phyloP scores from a whole-genome alignment of 495 filamentous ascomycete genomes.

The Aspergillus biplanus region DNA sequence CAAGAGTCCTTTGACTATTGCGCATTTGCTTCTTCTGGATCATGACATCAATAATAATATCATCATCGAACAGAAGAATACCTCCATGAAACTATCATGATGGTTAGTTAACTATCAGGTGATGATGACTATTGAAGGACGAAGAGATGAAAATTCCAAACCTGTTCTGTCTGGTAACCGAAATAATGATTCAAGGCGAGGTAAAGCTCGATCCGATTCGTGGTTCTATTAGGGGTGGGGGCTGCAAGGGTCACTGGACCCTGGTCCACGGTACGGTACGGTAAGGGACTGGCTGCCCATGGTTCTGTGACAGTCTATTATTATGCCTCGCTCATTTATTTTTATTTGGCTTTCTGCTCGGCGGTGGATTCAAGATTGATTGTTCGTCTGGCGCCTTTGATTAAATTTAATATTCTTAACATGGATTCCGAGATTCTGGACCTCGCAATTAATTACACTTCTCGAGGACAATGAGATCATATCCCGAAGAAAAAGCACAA shows the following conservation, averaged over 20 bases:
- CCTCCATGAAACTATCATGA: too few relatives aligned
- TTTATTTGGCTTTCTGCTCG: background rate
- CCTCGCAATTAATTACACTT: background rate
- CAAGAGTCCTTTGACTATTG: too few relatives aligned
- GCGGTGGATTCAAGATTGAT: background rate
- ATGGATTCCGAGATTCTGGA: background rate
- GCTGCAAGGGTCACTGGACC: conserved; percentile 28
- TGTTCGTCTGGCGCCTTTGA: conserved; percentile 1
- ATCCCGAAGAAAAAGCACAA: background rate
- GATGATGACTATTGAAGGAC: background rate
- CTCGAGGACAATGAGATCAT: background rate
- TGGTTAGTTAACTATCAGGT: too few relatives aligned
- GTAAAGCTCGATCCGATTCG: conserved; percentile 21
- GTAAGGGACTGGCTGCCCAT: conserved; percentile 20
- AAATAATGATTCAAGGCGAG: conserved; percentile 18
- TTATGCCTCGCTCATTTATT: conserved; percentile 7
- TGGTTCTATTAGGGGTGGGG: conserved; percentile 20
- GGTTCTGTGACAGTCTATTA: conserved; percentile 29
- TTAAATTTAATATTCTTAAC: background rate
- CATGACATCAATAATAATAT: too few relatives aligned
- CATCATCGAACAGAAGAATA: too few relatives aligned
- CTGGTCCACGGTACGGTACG: conserved; percentile 23
- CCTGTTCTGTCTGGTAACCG: conserved; percentile 15
- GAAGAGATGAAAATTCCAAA: background rate
- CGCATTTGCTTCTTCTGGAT: too few relatives aligned